These are phyloP conservation scores for Ascochyta clinopodiicola DNA, from an alignment of 2,329 filamentous ascomycete species.

Conservation along the genomic window DNA sequence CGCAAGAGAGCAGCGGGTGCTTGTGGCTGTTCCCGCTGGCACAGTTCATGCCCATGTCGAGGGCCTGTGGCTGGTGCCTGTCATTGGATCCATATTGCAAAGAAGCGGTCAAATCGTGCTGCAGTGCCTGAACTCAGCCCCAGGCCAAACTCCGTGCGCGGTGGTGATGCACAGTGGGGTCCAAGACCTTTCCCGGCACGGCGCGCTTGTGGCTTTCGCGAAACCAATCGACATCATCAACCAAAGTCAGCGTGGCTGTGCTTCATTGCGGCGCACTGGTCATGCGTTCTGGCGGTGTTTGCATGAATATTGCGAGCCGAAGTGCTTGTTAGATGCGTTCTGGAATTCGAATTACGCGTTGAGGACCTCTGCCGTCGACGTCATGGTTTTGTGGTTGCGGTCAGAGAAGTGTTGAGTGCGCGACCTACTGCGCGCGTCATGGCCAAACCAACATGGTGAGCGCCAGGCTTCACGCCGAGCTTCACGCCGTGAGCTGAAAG, in stretches of 20 bases:
- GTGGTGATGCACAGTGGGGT: slow-evolving; percentile 6
- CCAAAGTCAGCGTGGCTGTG: slow-evolving; percentile 12
- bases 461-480: too few species aligned
- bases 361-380: not conserved
- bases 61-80: slow-evolving; percentile 2
- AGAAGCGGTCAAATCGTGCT: slow-evolving; percentile 17
- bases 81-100: slow-evolving; percentile 3
- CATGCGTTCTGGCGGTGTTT: slow-evolving; percentile 19
- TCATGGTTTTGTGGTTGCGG: slow-evolving; percentile 5
- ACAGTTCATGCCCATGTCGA: slow-evolving; percentile 9
- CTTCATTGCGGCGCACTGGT: slow-evolving; percentile 15
- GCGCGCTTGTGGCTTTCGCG: slow-evolving; percentile 13
- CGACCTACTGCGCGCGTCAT: not conserved
- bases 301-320: slow-evolving; percentile 3
- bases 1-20: not conserved
- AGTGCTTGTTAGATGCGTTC: not conserved
- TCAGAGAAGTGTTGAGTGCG: not conserved
- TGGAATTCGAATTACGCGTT: not conserved
- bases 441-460: too few species aligned
- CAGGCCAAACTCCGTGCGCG: slow-evolving; percentile 6
- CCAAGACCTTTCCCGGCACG: slow-evolving; percentile 15
- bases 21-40: slow-evolving; percentile 15
- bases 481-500: too few species aligned
- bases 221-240: slow-evolving; percentile 10
- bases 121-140: slow-evolving; percentile 15